phyloP scores from a whole-genome alignment of 2,329 filamentous ascomycete species.

The Paracorniculantispora psalliotae region DNA sequence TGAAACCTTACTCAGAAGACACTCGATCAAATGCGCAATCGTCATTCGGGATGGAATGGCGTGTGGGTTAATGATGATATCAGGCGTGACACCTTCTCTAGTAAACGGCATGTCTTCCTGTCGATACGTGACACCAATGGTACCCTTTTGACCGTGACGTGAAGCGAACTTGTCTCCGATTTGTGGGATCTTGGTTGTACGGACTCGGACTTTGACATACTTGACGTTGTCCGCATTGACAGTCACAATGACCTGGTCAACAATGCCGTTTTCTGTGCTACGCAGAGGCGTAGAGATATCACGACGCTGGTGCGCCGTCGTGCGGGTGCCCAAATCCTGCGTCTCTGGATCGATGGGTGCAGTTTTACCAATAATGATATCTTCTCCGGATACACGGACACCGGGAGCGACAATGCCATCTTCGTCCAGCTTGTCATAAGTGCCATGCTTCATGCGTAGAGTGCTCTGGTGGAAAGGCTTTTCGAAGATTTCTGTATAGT shows the following conservation, averaged over 20 bases:
- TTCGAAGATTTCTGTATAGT: slow-evolving; percentile 89
- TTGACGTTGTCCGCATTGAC: slow-evolving; percentile 92
- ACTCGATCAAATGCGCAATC: slow-evolving; percentile 99
- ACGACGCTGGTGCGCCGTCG: slow-evolving; percentile 83
- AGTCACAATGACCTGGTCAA: slow-evolving; percentile 88
- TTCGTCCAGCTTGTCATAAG: slow-evolving; percentile 95
- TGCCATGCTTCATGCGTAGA: slow-evolving; percentile 86
- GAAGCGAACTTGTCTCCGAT: slow-evolving; percentile 99
- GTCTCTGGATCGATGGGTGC: slow-evolving; percentile 89
- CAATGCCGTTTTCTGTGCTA: slow-evolving; percentile 93
- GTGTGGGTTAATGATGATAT: slow-evolving; percentile 98
- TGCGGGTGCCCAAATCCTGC: slow-evolving; percentile 89
- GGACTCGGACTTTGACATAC: slow-evolving; percentile 95
- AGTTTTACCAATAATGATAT: slow-evolving; percentile 99
- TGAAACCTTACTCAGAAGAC: slow-evolving; percentile 92
- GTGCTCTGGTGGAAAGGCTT: slow-evolving; percentile 88
- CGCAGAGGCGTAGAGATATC: slow-evolving; percentile 93
- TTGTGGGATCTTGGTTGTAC: slow-evolving; percentile 96
- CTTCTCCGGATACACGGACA: slow-evolving; percentile 90
- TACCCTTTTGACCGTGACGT: slow-evolving; percentile 98
- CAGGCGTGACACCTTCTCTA: slow-evolving; percentile 81
- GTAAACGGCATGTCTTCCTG: slow-evolving; percentile 99
- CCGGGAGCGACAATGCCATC: slow-evolving; percentile 93
- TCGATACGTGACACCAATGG: slow-evolving; percentile 95
- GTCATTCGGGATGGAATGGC: slow-evolving; percentile 99